Evolutionary conservation across 202 grass and related monocot genomes (phyloP), one percentile per base, ranked within the genome.

Genomic region (Setaria italica): DNA sequence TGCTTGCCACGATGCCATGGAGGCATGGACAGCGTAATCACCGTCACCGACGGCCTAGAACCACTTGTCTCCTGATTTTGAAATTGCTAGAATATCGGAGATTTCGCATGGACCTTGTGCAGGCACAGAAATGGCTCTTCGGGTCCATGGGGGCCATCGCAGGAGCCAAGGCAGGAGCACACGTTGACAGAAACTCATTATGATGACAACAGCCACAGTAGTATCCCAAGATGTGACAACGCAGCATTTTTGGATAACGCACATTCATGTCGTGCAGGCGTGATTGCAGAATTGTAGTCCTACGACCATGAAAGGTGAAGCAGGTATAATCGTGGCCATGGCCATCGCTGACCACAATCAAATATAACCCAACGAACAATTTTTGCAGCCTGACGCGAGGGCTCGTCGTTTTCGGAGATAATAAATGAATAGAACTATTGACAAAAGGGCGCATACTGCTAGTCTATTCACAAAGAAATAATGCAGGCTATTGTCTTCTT

Each of bases 41-140:
- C 43, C 43, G 43, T 9, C 43, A 46, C 43, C 43, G 43, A 46
- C 43, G 9, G 43, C 39, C 39, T 41, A 5, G 39, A 41, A 41
- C 39, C 39, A 5, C 4, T 1, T 41, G 39, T 41, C 39, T 41
- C 39, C 39, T 41, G 39, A 41, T 41, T 41, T 41, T 41, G 39
- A 41, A 41, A 6, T 6, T 25, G 25, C 25, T 25, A 25, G 25
- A 25, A 25, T 25, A 25, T 25, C 25, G 25, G 25, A 25, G 25
- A 25, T 25, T 25, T 25, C 25, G 25, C 8, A 46, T 41, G 39
- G 39, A 41, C 6, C 39, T 5, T 41, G 4, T 46, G 55, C 55
- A 57, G 56, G 47, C 11, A 14, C n/a, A 45, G 5, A 72, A 66
- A 60, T 80, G 82, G 70, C 78, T 45, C 78, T 72, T 89, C 17